Evolutionary conservation across 768 basidiomycete species (phyloP).

Genomic region (Pleurotus eryngii): DNA sequence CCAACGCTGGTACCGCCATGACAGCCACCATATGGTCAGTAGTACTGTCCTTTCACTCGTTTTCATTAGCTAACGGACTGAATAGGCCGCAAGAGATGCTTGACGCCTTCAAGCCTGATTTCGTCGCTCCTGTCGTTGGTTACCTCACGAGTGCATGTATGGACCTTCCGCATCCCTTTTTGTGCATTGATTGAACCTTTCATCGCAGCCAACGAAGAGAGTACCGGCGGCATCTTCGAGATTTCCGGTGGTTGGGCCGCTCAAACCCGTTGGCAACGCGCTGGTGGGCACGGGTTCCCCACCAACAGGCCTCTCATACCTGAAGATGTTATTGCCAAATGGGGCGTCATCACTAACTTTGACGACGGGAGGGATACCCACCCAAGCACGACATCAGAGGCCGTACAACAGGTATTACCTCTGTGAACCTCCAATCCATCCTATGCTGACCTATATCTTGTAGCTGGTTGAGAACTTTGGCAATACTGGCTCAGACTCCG

Average conservation of each 20-base stretch:
- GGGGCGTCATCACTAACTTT: conserved; percentile 83
- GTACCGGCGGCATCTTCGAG: conserved; percentile 79
- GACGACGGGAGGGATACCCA: conserved; percentile 83
- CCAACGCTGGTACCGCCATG: conserved; percentile 90
- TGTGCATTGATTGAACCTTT: not conserved
- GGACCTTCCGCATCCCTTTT: not conserved
- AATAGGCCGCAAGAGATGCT: conserved; percentile 78
- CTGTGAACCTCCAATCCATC: conserved; percentile 10
- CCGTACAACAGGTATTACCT: conserved; percentile 60
- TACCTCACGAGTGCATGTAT: conserved; percentile 77
- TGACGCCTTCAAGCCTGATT: conserved; percentile 93
- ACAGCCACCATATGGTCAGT: conserved; percentile 75
- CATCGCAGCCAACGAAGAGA: conserved; percentile 59
- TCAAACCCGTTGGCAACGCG: conserved; percentile 89
- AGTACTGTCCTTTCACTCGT: not conserved
- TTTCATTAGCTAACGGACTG: not conserved
- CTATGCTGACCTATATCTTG: not conserved
- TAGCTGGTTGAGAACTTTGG: conserved; percentile 50
- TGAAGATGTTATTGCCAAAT: conserved; percentile 77
- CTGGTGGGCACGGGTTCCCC: conserved; percentile 87
- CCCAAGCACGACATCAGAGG: conserved; percentile 71
- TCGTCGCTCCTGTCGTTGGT: conserved; percentile 88
- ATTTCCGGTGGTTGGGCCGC: conserved; percentile 90
- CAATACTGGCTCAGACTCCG: conserved; percentile 35
- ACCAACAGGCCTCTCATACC: conserved; percentile 70